Evolutionary conservation across 352 stramenopile species (phyloP).

Genomic region (Phytophthora syringae): DNA sequence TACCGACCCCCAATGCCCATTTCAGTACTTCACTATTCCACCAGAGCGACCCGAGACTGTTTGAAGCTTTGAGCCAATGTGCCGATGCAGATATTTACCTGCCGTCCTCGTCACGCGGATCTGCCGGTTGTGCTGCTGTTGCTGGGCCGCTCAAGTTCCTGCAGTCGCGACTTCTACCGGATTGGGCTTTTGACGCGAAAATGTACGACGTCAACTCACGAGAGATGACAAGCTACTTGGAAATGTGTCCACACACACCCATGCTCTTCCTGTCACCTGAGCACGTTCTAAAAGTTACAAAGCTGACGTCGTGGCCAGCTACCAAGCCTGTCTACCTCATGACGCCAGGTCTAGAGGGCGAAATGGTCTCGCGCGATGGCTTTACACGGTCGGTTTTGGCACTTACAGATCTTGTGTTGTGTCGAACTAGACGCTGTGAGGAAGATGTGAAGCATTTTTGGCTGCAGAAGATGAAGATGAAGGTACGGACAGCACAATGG

Average conservation of each 20-base stretch:
- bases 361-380: not conserved
- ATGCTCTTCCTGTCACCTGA: constrained; percentile 51
- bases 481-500: no score
- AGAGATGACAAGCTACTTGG: constrained; percentile 44
- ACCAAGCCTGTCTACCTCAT: constrained; percentile 59
- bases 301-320: constrained; percentile 34
- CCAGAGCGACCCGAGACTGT: constrained; percentile 41
- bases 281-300: constrained; percentile 22
- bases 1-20: constrained; percentile 1
- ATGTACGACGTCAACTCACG: constrained; percentile 22
- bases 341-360: constrained; percentile 14
- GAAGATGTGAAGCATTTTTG: constrained; percentile 22
- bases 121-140: constrained; percentile 55
- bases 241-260: constrained; percentile 48
- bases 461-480: not conserved
- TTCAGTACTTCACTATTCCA: constrained; percentile 24
- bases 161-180: constrained; percentile 36
- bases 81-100: constrained; percentile 73
- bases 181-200: constrained; percentile 30
- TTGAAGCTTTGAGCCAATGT: constrained; percentile 54
- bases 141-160: constrained; percentile 40
- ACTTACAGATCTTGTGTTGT: constrained; percentile 29
- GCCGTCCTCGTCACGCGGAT: constrained; percentile 29
- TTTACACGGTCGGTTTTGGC: constrained; percentile 16
- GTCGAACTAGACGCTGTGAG: constrained; percentile 28